Evolutionary conservation across 768 basidiomycete species (phyloP), one percentile per base, ranked within the genome.

Genomic region (Suillus decipiens): DNA sequence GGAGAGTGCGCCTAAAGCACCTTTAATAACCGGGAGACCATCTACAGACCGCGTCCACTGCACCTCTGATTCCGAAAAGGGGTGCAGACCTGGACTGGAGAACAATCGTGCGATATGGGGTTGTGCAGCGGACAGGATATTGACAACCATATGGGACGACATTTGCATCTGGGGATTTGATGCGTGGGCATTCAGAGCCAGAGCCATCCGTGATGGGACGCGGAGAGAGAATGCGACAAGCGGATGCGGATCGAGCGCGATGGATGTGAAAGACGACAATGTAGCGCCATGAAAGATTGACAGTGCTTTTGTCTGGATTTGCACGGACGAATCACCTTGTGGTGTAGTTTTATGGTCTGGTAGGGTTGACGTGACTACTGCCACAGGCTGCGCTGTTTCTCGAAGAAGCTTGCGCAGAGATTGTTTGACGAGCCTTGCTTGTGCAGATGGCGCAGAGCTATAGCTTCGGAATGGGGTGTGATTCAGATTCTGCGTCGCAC

Each of bases 161-260:
- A 45, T 51, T 45, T 28, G 45, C 67, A 61, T 15, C 68, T 55
- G 15, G 68, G 54, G 33, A 5, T 60, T 45, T 8, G 56, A 33
- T 62, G 69, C 42, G 63, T 64, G 67, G 1, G 79, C 60, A 60
- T 78, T 76, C 33, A 92, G 81, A 1, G 85, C 78, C 2, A 80
- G 76, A 0, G 95, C 94, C 86, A 96, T 92, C 4, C 94, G 83
- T 0, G 95, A 96, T 5, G 96, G 96, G 19, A 94, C 82, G 39
- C 94, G 89, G 22, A 99, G 82, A 19, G 95, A 89, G 74, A 98
- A 99, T 0, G 93, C 84, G 70, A 99, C 84, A 62, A 97, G 84
- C 0, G 95, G 94, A 67, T 87, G 79, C 2, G 96, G 96, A 67
- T 94, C 86, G 81, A 99, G 86, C 2, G 96, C 87, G 70, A 98